Base-by-base conservation (phyloP, 108 stramenopile species). In the Epipyxis sp. region DNA sequence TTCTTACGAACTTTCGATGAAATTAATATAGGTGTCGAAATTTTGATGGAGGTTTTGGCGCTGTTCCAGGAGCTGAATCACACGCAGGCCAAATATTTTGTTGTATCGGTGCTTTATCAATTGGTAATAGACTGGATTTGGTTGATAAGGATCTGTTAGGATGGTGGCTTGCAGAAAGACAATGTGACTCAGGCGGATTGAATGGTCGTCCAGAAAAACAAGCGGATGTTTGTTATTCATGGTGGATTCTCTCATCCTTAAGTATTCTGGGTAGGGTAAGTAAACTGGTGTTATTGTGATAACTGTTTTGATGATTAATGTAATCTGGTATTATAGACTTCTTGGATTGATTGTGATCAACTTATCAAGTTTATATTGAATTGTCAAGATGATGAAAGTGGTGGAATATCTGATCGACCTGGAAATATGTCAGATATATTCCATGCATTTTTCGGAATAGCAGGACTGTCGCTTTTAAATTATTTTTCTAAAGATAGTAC, bases 101-200 rank as follows among this genome's bases (percentile, higher is more conserved):
- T 76, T 96, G 96, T 77, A 85, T 99, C 13, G 98, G 93, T 30
- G 95, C 98, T 29, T 81, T 99, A 0, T 87, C 91, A n/a, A 97
- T 99, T 69, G 94, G 94, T 20, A 80, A 88, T 35, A 87, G 90
- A 40, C 82, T 98, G 41, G 76, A 88, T 20, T 85, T 87, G 76
- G 78, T 88, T 44, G 85, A 87, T 77, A 85, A 86, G 30, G 94
- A 95, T 71, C 77, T 92, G 39, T 85, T 99, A n/a, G 90, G 90
- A 6, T 98, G 98, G 97, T 99, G 98, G 98, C 82, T 99, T n/a
- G 87, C 93, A n/a, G 98, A 98, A 85, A 82, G 98, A 44, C 98
- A 99, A 81, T 95, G 94, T 78, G 98, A 98, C 82, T 90, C 90
- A n/a, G 98, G 98, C 1, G 89, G 88, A 16, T 80, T 89, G 29